Conservation (phyloP, 176 grass and related monocot genomes). For the Ananas comosus region DNA sequence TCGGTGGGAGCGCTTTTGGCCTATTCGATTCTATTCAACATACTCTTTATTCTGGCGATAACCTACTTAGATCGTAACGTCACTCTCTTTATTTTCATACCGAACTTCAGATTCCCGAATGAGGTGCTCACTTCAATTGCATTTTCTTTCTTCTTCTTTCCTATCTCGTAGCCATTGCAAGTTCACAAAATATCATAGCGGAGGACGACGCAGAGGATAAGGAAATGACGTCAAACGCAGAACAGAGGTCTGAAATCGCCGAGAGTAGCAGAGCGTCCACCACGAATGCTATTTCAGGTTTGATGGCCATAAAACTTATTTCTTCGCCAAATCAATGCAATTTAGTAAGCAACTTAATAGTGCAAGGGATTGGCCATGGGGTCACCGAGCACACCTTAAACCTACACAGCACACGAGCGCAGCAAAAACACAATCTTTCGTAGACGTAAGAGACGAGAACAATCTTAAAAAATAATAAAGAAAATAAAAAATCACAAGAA, state of each 20-base stretch:
- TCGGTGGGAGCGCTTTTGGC: conserved; percentile 55
- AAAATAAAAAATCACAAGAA: too few relatives aligned
- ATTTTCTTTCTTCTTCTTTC: conserved; percentile 1
- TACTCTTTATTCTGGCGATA: conserved; percentile 49
- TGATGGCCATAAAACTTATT: not conserved
- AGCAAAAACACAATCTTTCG: too few relatives aligned
- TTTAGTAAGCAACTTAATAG: too few relatives aligned
- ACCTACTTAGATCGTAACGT: conserved; percentile 63
- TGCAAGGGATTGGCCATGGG: too few relatives aligned
- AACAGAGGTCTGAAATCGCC: not conserved
- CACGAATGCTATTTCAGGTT: conserved; percentile 1
- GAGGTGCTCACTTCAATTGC: conserved; percentile 15
- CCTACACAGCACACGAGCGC: too few relatives aligned
- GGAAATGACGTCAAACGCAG: conserved; percentile 17
- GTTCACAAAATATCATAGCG: conserved; percentile 30
- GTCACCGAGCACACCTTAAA: too few relatives aligned
- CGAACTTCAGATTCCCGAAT: not conserved
- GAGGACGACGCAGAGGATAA: conserved; percentile 31
- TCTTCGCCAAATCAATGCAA: not conserved
- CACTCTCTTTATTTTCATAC: not conserved
- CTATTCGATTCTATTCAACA: conserved; percentile 62
- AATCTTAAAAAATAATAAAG: too few relatives aligned
- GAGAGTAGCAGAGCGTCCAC: not conserved
- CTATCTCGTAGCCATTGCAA: conserved; percentile 28
- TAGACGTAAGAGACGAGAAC: too few relatives aligned